Evolutionary conservation across 371 early-diverging fungal genomes (phyloP).

Genomic region (Cokeromyces recurvatus): DNA sequence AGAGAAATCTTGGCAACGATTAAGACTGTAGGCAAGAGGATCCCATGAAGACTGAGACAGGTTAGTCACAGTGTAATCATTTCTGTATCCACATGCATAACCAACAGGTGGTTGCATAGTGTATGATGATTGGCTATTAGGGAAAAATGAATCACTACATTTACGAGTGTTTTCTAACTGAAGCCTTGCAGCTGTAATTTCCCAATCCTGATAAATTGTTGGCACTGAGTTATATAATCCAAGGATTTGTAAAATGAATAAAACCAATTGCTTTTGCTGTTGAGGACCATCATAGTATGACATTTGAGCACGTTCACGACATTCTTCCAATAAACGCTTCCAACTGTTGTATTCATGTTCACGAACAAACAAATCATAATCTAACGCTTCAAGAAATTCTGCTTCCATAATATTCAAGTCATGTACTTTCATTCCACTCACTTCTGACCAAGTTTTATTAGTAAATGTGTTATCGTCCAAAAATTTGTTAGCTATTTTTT

Average conservation of each 20-base stretch:
- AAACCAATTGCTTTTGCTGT: conserved; percentile 20
- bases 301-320: conserved; percentile 16
- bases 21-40: conserved; percentile 20
- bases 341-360: conserved; percentile 48
- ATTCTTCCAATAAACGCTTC: conserved; percentile 25
- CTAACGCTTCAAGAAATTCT: conserved; percentile 60
- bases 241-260: conserved; percentile 16
- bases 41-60: conserved; percentile 25
- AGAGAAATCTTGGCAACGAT: conserved; percentile 9
- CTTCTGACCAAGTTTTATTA: conserved; percentile 70
- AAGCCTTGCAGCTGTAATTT: conserved; percentile 3
- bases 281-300: conserved; percentile 13
- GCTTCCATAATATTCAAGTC: conserved; percentile 69
- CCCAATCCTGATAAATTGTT: neutral
- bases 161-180: conserved; percentile 11
- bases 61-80: conserved; percentile 15
- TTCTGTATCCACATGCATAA: conserved; percentile 1
- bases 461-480: conserved; percentile 68
- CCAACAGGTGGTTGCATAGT: conserved; percentile 16
- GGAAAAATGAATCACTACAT: conserved; percentile 8
- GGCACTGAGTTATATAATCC: conserved; percentile 13
- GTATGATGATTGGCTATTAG: conserved; percentile 8
- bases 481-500: conserved; percentile 54
- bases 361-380: conserved; percentile 57
- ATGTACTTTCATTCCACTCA: conserved; percentile 59